Base-by-base conservation (phyloP, 2,329 filamentous ascomycete genomes). In the Cladosporium velox region DNA sequence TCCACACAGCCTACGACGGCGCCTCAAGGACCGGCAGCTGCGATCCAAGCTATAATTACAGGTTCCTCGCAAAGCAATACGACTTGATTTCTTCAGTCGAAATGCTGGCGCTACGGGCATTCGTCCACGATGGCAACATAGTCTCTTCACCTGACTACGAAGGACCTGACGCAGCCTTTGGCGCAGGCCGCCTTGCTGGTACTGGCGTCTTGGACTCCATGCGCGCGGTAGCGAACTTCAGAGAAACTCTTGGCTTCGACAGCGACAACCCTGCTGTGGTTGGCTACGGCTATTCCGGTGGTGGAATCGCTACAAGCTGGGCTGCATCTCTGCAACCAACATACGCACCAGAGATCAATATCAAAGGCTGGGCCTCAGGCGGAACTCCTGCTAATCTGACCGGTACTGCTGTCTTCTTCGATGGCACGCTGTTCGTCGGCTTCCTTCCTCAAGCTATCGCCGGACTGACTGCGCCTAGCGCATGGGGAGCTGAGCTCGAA, bases 261-360 rank as follows among this genome's bases (percentile, higher is more conserved):
- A 47, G 14, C 4, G 69, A 67, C 10, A 69, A 65, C 4, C 70
- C 71, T 3, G 74, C 69, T 4, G 72, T 81, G 54, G 78, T 80
- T 2, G 73, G 86, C 64, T 85, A 82, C 80, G 86, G 86, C 0
- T 88, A 87, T 70, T 85, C 82, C 0, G 85, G 86, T 4, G 85
- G 85, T 10, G 80, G 81, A 2, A 71, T 87, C 30, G 84, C 84
- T 0, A 81, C 77, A 1, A 83, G 82, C 34, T 84, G 80, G 78
- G 84, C 84, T 0, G 82, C 83, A 18, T 81, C 84, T 41, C 72
- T 87, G 15, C 82, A 84, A 32, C 74, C 78, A 1, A 75, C 73
- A 2, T 87, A 87, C 66, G 85, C 85, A 0, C 82, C 85, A 0
- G 83, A 86, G 41, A 74, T 87, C 3, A 72, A 77, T 2, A 77